Evolutionary conservation across 129 eudicot genomes (phyloP).

Genomic region (Artemisia argyi): DNA sequence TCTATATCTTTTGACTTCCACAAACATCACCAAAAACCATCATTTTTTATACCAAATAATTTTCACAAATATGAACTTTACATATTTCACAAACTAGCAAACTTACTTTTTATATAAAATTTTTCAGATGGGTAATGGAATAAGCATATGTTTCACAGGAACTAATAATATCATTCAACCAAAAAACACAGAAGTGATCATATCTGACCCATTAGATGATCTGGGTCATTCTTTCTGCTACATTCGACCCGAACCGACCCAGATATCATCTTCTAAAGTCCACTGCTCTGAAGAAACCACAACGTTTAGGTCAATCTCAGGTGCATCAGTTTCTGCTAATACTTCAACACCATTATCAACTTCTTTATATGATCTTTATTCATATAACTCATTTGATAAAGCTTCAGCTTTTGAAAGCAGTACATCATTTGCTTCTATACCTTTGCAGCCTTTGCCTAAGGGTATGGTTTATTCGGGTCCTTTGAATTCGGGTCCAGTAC

Average conservation of each 20-base stretch:
- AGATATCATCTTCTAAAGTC: constrained; percentile 67
- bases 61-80: too few species aligned
- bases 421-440: constrained; percentile 81
- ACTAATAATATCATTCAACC: constrained; percentile 41
- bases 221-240: constrained; percentile 97
- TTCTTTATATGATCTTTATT: constrained; percentile 54
- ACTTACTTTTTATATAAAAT: not conserved
- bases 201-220: constrained; percentile 79
- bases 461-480: constrained; percentile 60
- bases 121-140: constrained; percentile 73
- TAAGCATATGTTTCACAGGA: constrained; percentile 82
- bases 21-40: not conserved
- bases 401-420: constrained; percentile 88
- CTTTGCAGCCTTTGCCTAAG: constrained; percentile 74
- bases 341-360: constrained; percentile 94
- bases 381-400: constrained; percentile 46
- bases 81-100: too few species aligned
- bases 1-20: constrained; percentile 38
- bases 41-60: not conserved
- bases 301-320: constrained; percentile 84
- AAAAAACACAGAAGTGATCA: constrained; percentile 41
- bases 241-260: constrained; percentile 66
- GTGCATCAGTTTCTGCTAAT: constrained; percentile 95
- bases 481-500: constrained; percentile 38
- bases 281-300: constrained; percentile 77